phyloP scores from a whole-genome alignment of 1,284 basidiomycete genomes.

The Austroboletus novae-zelandiae region DNA sequence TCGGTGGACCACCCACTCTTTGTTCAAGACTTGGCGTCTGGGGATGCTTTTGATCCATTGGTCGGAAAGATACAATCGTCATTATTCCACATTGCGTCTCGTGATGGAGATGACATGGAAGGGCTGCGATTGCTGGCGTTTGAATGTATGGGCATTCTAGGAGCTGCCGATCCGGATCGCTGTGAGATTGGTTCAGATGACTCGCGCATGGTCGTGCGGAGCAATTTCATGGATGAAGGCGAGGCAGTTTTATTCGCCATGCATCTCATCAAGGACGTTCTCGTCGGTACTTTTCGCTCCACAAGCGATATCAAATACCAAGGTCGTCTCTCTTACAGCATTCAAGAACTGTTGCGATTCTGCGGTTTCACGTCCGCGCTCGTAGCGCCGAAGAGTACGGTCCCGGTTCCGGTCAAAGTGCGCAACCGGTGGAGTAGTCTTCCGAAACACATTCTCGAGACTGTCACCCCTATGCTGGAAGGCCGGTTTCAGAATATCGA shows the following conservation, averaged over 20 bases:
- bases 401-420: slow-evolving; percentile 62
- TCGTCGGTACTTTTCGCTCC: slow-evolving; percentile 91
- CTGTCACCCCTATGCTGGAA: slow-evolving; percentile 84
- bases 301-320: slow-evolving; percentile 95
- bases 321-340: slow-evolving; percentile 84
- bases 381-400: slow-evolving; percentile 45
- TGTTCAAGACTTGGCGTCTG: slow-evolving; percentile 64
- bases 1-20: slow-evolving; percentile 49
- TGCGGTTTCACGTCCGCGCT: slow-evolving; percentile 83
- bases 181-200: slow-evolving; percentile 69
- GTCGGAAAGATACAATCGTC: slow-evolving; percentile 71
- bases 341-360: slow-evolving; percentile 89
- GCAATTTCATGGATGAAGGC: slow-evolving; percentile 80
- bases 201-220: slow-evolving; percentile 69
- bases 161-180: slow-evolving; percentile 95
- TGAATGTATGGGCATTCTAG: slow-evolving; percentile 92
- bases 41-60: slow-evolving; percentile 83
- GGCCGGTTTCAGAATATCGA: slow-evolving; percentile 60
- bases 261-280: slow-evolving; percentile 82
- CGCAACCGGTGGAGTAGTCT: slow-evolving; percentile 76
- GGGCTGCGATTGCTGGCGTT: slow-evolving; percentile 69
- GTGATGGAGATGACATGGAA: slow-evolving; percentile 78
- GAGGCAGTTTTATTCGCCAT: slow-evolving; percentile 84
- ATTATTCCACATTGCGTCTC: slow-evolving; percentile 70
- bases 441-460: slow-evolving; percentile 85